A percentile compares a stretch with the other conserved stretches of the same genome.
Conservation (phyloP, 768 basidiomycete genomes). For the Pleurotus salmoneostramineus region DNA sequence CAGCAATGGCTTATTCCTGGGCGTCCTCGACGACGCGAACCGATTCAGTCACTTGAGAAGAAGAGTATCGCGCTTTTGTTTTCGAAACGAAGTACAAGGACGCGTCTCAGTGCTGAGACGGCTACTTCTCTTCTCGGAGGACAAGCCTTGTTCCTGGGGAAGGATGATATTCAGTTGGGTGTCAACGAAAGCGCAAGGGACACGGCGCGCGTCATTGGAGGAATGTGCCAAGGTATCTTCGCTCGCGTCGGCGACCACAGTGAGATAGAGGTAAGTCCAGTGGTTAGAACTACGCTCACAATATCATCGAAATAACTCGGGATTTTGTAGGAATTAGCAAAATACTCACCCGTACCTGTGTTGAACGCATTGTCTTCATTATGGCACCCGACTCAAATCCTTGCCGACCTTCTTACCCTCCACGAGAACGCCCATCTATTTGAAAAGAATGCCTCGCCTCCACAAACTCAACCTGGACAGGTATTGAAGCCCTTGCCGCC, state of each 20-base stretch:
- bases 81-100: slow-evolving; percentile 91
- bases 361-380: slow-evolving; percentile 93
- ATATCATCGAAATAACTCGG: background rate
- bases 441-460: slow-evolving; percentile 11
- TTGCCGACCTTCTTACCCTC: slow-evolving; percentile 90
- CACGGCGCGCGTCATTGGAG: slow-evolving; percentile 82
- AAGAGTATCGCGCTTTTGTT: slow-evolving; percentile 90
- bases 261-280: slow-evolving; percentile 77
- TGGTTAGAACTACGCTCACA: background rate
- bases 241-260: slow-evolving; percentile 91
- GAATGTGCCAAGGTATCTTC: slow-evolving; percentile 96
- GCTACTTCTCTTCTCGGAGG: slow-evolving; percentile 78
- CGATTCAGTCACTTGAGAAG: slow-evolving; percentile 61
- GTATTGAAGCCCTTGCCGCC: slow-evolving; percentile 28
- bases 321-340: slow-evolving; percentile 70
- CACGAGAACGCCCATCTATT: slow-evolving; percentile 71
- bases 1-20: slow-evolving; percentile 62
- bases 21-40: background rate
- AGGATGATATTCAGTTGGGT: slow-evolving; percentile 90
- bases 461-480: slow-evolving; percentile 8
- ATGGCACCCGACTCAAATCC: slow-evolving; percentile 95
- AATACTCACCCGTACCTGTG: slow-evolving; percentile 89
- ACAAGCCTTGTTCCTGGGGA: slow-evolving; percentile 84
- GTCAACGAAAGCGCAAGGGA: slow-evolving; percentile 90
- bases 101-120: slow-evolving; percentile 86